phyloP scores from a whole-genome alignment of 192 early-diverging fungal species.

The Mortierella antarctica region DNA sequence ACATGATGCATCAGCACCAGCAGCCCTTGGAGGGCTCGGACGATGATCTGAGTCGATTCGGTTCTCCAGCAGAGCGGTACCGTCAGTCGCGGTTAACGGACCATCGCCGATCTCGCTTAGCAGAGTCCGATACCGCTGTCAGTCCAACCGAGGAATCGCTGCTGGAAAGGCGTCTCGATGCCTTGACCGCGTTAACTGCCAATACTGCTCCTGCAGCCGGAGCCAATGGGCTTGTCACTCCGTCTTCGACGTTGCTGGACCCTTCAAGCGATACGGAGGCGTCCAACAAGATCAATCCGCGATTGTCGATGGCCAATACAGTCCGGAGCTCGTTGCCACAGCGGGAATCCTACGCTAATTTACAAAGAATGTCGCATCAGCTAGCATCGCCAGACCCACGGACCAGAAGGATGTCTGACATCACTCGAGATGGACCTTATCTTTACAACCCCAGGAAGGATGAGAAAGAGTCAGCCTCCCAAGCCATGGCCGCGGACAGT shows the following conservation, averaged over 20 bases:
- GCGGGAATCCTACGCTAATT: constrained; percentile 36
- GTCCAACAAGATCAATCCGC: constrained; percentile 8
- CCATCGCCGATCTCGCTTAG: constrained; percentile 1
- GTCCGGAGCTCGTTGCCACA: constrained; percentile 5
- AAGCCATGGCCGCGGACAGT: neutral
- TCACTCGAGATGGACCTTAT: constrained; percentile 47
- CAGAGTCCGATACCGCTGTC: neutral
- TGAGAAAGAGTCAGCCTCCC: neutral
- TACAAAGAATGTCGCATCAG: constrained; percentile 46
- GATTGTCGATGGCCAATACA: neutral
- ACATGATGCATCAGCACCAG: neutral
- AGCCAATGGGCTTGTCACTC: neutral
- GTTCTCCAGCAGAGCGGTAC: constrained; percentile 40
- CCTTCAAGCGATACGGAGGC: neutral
- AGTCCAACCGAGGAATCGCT: constrained; percentile 1
- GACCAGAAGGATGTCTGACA: constrained; percentile 48
- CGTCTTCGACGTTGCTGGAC: neutral
- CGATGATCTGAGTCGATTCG: constrained; percentile 24
- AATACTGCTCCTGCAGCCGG: neutral
- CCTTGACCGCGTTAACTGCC: neutral
- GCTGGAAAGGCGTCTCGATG: neutral
- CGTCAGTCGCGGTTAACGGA: constrained; percentile 29
- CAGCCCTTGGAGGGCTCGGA: constrained; percentile 3
- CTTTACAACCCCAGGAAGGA: constrained; percentile 20
- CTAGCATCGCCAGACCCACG: constrained; percentile 19